Evolutionary conservation across 306 rosid genomes (phyloP).

Genomic region (Begonia masoniana): DNA sequence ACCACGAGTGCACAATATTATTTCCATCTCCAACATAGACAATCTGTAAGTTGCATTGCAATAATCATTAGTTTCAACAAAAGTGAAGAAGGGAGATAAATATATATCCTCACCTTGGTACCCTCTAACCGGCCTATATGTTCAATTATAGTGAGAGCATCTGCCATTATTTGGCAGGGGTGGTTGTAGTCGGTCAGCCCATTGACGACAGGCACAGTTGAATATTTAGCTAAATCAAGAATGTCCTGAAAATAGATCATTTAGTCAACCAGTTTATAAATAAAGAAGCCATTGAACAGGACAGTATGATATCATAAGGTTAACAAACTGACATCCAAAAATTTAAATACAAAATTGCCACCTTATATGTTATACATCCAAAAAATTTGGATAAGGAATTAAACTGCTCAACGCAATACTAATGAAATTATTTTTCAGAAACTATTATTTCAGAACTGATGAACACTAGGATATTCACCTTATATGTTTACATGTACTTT

Average conservation of each 20-base stretch:
- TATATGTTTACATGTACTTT: too few relatives aligned
- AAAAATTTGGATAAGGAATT: too few relatives aligned
- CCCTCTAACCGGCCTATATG: conserved; percentile 76
- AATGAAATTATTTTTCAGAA: too few relatives aligned
- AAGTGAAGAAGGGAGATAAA: conserved; percentile 1
- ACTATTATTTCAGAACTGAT: too few relatives aligned
- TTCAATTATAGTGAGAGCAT: conserved; percentile 90
- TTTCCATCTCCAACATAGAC: conserved; percentile 98
- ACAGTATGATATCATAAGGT: too few relatives aligned
- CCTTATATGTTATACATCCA: too few relatives aligned
- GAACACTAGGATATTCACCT: too few relatives aligned
- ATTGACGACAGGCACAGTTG: conserved; percentile 82
- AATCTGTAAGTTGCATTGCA: conserved; percentile 36
- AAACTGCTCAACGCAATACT: too few relatives aligned
- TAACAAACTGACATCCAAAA: too few relatives aligned
- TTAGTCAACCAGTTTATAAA: too few relatives aligned
- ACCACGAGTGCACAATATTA: conserved; percentile 95
- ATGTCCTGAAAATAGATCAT: conserved; percentile 42
- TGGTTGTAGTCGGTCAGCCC: conserved; percentile 97
- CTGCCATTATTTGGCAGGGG: conserved; percentile 97
- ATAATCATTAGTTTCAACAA: not conserved
- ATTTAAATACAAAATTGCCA: too few relatives aligned
- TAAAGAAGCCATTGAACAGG: too few relatives aligned
- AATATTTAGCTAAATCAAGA: conserved; percentile 74
- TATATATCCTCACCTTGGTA: conserved; percentile 52